Evolutionary conservation across 2,329 filamentous ascomycete species (phyloP), one percentile per base, ranked within the genome.

Genomic region (Trichoderma guizhouense): DNA sequence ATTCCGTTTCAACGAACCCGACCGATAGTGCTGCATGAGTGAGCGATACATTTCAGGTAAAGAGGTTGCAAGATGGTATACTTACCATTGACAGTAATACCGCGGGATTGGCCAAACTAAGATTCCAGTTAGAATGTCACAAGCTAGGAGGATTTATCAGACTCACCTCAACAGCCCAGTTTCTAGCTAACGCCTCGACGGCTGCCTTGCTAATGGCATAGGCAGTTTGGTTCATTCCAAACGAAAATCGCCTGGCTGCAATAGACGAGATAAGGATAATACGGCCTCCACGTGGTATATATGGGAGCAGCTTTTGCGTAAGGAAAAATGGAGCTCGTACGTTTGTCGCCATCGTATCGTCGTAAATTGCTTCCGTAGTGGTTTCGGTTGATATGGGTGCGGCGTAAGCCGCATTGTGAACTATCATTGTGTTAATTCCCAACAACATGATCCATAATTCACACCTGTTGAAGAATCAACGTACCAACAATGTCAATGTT

Each of bases 171-270:
- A 76, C 78, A 0, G 79, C 79, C 79, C 78, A 80, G 0, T 77
- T 76, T 2, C 79, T 75, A 1, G 72, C 74, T 2, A 79, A 39
- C 1, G 76, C 76, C 62, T 81, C 80, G 28, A 76, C 71, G 0
- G 81, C 81, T 8, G 79, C 81, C 64, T 82, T 82, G 0, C 79
- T 79, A 2, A 79, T 76, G 0, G 74, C 78, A 36, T 83, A 83
- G 0, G 82, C 77, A 0, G 79, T 77, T 0, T 72, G 75, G 1
- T 78, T 72, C 2, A 79, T 73, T 1, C 79, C 81, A 3, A 79
- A 69, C 1, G 64, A 67, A 24, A 67, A 67, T 2, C 64, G 64
- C 1, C 79, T 75, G 1, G 80, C 79, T n/a, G 74, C 77, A 4
- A 76, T 76, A 0, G 80, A 81, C 1, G 80, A 81, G 3, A 82